These are phyloP conservation scores for Gonium pectorale DNA, from an alignment of 139 green algal genomes.

Conservation along the genomic window DNA sequence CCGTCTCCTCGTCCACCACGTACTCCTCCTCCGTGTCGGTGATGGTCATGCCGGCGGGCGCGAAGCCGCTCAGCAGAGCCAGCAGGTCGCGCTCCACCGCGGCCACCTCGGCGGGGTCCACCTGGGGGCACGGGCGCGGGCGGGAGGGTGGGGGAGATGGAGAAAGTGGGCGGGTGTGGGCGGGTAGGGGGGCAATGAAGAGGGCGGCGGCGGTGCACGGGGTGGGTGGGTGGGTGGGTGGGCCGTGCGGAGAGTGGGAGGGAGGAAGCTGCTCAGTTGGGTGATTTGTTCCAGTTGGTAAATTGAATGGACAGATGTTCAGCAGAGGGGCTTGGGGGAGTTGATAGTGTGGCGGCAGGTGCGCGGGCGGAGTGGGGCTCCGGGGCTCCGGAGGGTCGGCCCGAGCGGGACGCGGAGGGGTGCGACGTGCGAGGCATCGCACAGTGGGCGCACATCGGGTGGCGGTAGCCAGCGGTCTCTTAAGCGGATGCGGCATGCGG, in stretches of 20 bases:
- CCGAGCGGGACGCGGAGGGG: too few species aligned
- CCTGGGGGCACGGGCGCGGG: conserved; percentile 51
- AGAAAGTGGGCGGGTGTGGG: neutral
- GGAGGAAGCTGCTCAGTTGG: too few species aligned
- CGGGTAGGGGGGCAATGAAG: neutral
- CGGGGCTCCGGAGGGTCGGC: too few species aligned
- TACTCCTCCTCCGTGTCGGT: conserved; percentile 89
- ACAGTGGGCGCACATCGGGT: too few species aligned
- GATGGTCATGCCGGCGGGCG: conserved; percentile 75
- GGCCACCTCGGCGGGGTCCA: conserved; percentile 49
- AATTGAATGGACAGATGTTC: too few species aligned
- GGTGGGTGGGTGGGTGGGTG: neutral
- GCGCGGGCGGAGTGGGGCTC: too few species aligned
- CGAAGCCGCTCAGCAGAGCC: conserved; percentile 71
- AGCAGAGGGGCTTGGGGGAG: too few species aligned
- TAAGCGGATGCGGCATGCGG: too few species aligned
- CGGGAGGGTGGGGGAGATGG: neutral
- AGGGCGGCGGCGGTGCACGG: neutral
- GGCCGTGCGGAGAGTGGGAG: neutral
- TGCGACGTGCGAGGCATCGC: too few species aligned
- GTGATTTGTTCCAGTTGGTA: too few species aligned
- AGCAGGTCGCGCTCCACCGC: conserved; percentile 75
- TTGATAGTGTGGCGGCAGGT: too few species aligned
- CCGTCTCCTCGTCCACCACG: conserved; percentile 63
- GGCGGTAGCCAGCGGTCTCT: too few species aligned